Evolutionary conservation across 2,329 filamentous ascomycete species (phyloP).

Genomic region (Alternaria metachromatica): DNA sequence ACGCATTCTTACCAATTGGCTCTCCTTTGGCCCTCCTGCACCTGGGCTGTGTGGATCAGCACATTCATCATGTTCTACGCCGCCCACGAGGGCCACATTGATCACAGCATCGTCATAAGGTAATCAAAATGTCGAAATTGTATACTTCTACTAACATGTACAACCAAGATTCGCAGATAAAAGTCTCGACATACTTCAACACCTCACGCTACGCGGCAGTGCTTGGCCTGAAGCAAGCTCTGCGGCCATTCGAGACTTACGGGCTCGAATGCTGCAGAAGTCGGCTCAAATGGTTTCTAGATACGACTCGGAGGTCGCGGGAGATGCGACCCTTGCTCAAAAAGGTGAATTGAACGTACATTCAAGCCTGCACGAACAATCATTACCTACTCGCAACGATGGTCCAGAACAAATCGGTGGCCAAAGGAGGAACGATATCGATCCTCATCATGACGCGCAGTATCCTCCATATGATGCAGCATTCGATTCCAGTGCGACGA

Average conservation of each 20-base stretch:
- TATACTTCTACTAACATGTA: constrained; percentile 1
- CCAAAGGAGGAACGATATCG: not conserved
- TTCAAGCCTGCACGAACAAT: not conserved
- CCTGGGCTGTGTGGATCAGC: constrained; percentile 62
- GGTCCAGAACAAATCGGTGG: not conserved
- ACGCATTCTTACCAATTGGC: constrained; percentile 24
- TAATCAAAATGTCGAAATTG: constrained; percentile 27
- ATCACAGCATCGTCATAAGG: constrained; percentile 49
- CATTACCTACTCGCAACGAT: not conserved
- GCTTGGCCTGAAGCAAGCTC: constrained; percentile 41
- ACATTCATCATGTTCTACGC: constrained; percentile 61
- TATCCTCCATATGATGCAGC: not conserved
- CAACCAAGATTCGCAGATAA: constrained; percentile 29
- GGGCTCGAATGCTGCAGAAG: constrained; percentile 17
- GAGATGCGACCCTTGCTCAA: not conserved
- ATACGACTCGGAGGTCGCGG: not conserved
- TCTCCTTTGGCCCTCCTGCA: constrained; percentile 60
- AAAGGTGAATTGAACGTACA: not conserved
- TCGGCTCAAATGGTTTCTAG: not conserved
- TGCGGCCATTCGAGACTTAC: constrained; percentile 34
- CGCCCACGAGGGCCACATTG: constrained; percentile 55
- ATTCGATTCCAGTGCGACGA: not conserved
- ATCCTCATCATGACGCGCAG: not conserved
- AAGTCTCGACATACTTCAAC: constrained; percentile 32
- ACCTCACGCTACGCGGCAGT: constrained; percentile 35